Conservation (phyloP, 441 rosid species). For the Bocquillonia castaneifolia region DNA sequence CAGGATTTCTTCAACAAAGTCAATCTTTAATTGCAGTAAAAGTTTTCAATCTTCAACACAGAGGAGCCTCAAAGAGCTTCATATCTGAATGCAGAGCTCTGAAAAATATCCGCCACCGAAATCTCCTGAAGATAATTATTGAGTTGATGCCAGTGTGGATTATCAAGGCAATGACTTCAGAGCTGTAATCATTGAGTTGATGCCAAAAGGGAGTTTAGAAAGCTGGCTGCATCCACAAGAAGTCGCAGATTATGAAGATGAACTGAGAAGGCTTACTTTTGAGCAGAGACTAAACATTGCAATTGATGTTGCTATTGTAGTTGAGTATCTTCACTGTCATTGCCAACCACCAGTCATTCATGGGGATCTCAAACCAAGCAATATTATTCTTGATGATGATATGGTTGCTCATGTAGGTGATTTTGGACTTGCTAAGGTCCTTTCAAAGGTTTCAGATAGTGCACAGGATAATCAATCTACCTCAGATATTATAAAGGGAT, state of each 20-base stretch:
- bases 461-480: no score
- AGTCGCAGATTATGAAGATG: not conserved
- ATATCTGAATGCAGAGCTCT: no score
- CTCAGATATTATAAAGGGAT: no score
- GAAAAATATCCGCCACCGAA: no score
- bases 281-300: no score
- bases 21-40: slow-evolving; percentile 23
- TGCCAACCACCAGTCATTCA: slow-evolving; percentile 24
- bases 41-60: slow-evolving; percentile 29
- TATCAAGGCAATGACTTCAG: slow-evolving; percentile 28
- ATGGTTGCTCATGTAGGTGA: no score
- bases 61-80: no score
- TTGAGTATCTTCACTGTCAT: slow-evolving; percentile 31
- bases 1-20: slow-evolving; percentile 17
- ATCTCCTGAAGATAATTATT: no score
- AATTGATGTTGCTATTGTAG: slow-evolving; percentile 28
- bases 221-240: slow-evolving; percentile 19
- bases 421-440: slow-evolving; percentile 12
- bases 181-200: slow-evolving; percentile 29
- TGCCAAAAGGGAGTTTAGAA: no score
- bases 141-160: slow-evolving; percentile 29
- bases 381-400: slow-evolving; percentile 29
- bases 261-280: not conserved
- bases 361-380: slow-evolving; percentile 21
- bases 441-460: no score